phyloP scores from a whole-genome alignment of 257 asterid genomes.

The Anisodus tanguticus region DNA sequence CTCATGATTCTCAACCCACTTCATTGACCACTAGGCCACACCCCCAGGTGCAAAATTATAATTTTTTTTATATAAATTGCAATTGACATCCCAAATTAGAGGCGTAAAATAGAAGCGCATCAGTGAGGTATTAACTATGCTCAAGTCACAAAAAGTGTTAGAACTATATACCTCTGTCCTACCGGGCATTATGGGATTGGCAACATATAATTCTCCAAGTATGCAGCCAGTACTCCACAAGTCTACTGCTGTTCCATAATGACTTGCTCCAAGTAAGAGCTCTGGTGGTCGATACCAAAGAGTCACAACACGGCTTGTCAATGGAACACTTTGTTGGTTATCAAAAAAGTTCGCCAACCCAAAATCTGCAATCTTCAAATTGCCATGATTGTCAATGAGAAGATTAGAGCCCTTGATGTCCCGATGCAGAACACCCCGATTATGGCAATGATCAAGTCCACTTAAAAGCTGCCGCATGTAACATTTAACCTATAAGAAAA shows the following conservation, averaged over 20 bases:
- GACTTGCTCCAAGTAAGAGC: constrained; percentile 62
- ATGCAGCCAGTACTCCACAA: constrained; percentile 74
- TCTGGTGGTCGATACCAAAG: constrained; percentile 79
- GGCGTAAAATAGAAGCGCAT: not conserved
- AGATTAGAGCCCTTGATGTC: constrained; percentile 66
- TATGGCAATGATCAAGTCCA: constrained; percentile 70
- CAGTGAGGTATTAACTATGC: not conserved
- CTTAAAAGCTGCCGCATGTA: constrained; percentile 54
- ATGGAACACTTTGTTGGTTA: constrained; percentile 38
- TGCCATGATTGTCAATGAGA: constrained; percentile 51
- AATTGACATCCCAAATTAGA: not conserved
- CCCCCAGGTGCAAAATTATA: no score
- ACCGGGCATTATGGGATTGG: constrained; percentile 69
- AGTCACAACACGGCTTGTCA: constrained; percentile 67
- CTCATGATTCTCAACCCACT: no score
- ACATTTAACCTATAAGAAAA: constrained; percentile 52
- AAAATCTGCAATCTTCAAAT: constrained; percentile 68
- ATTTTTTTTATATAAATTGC: not conserved
- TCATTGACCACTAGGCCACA: no score
- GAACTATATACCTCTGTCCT: constrained; percentile 56
- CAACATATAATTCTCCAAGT: constrained; percentile 63
- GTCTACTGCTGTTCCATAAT: constrained; percentile 62
- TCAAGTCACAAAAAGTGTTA: not conserved
- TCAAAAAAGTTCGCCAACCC: constrained; percentile 56
- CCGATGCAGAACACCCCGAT: constrained; percentile 57